phyloP scores from a whole-genome alignment of 2,329 filamentous ascomycete species.

The Myriosclerotinia duriaeana region DNA sequence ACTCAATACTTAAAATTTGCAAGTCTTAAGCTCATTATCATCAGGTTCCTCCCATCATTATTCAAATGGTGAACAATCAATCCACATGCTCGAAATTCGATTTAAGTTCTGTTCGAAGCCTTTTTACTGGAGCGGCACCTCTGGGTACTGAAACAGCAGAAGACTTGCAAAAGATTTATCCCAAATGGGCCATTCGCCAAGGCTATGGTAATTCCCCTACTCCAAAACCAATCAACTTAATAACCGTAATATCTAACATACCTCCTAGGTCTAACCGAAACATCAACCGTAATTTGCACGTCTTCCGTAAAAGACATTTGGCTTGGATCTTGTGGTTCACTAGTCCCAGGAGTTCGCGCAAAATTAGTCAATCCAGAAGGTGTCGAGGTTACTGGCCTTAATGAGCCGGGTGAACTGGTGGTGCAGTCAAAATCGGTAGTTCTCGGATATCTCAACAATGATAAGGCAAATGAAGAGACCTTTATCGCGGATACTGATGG shows the following conservation, averaged over 20 bases:
- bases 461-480: slow-evolving; percentile 77
- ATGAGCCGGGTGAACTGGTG: slow-evolving; percentile 77
- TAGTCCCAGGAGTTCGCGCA: slow-evolving; percentile 63
- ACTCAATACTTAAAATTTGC: neutral
- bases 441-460: slow-evolving; percentile 83
- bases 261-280: slow-evolving; percentile 68
- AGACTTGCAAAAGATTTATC: slow-evolving; percentile 61
- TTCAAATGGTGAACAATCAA: slow-evolving; percentile 68
- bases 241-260: slow-evolving; percentile 5
- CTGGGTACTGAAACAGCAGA: slow-evolving; percentile 70
- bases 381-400: slow-evolving; percentile 61
- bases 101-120: slow-evolving; percentile 61
- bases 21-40: neutral
- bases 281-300: slow-evolving; percentile 65
- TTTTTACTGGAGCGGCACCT: slow-evolving; percentile 78
- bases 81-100: slow-evolving; percentile 65
- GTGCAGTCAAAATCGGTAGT: slow-evolving; percentile 75
- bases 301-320: slow-evolving; percentile 63
- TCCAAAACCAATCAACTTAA: too few relatives aligned
- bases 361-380: slow-evolving; percentile 68
- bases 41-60: slow-evolving; percentile 79
- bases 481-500: slow-evolving; percentile 65
- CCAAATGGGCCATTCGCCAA: slow-evolving; percentile 64
- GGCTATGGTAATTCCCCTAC: slow-evolving; percentile 57
- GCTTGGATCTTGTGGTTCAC: slow-evolving; percentile 69